Evolutionary conservation across 345 rosid species (phyloP), one percentile per base, ranked within the genome.

Genomic region (Raphanus sativus): DNA sequence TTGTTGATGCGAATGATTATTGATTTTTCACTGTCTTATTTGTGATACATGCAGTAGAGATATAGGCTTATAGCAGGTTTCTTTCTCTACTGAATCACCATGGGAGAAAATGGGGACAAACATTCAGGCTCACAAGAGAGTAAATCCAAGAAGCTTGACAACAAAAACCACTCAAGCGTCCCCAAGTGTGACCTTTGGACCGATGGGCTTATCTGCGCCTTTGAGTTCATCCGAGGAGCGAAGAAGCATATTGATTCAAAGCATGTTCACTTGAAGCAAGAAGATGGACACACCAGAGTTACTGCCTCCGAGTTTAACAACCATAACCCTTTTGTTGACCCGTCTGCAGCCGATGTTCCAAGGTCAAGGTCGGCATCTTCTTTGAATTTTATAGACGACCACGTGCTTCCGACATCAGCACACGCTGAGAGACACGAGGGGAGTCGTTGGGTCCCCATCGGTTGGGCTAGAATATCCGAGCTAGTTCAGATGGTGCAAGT

Each of bases 181-280:
- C 86, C 89, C 15, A 83, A 81, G 50, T 83, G 82, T 82, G 90
- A 87, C 67, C 75, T 80, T 30, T 95, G 99, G 99, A 87, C 76
- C 9, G 95, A 90, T 72, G 99, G 99, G 72, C 89, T 95, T 69
- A 87, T 95, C 24, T 92, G 94, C 48, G 98, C 96, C 76, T 94
- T 90, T 81, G 98, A 92, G 69, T 89, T 84, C 63, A 78, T 89
- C 34, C 82, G 86, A 67, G 89, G 85, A 55, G 84, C 71, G 0
- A 80, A 80, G n/a, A 73, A 68, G 17, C 61, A 1, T 61, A n/a
- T 15, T 32, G 81, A 77, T 65, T 1, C 81, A 4, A 78, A 78
- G 33, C 62, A 1, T 63, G 70, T 21, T 60, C 12, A 45, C 45
- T 59, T 72, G 64, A 60, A 73, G 65, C 77, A 73, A 48, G 74